phyloP scores from a whole-genome alignment of 208 protist genomes.

The Novymonas esmeraldas region DNA sequence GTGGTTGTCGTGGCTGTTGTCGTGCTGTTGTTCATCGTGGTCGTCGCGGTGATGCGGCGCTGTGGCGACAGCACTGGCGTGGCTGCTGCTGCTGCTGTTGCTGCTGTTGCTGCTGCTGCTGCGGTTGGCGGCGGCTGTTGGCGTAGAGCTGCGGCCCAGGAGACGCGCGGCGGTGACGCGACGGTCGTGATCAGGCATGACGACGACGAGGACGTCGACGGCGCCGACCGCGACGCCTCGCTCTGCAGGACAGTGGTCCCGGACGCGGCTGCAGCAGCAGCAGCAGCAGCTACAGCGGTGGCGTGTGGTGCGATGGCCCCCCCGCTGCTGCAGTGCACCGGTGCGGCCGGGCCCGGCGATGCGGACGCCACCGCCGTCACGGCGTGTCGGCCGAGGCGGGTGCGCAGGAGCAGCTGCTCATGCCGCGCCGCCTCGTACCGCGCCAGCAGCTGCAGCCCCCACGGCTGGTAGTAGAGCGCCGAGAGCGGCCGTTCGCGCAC shows the following conservation, averaged over 20 bases:
- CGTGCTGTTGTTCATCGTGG: conserved; percentile 24
- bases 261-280: no score
- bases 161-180: not conserved
- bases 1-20: conserved; percentile 5
- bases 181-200: not conserved
- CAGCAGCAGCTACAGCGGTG: no score
- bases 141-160: no score
- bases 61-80: not conserved
- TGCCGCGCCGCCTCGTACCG: conserved; percentile 29
- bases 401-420: conserved; percentile 13
- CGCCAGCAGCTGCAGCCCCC: conserved; percentile 29
- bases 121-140: no score
- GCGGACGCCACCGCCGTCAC: no score
- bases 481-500: conserved; percentile 38
- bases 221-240: not conserved
- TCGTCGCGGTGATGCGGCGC: conserved; percentile 7
- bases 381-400: no score
- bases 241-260: no score
- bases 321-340: not conserved
- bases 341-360: not conserved
- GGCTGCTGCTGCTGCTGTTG: conserved; percentile 3
- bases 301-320: no score
- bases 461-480: conserved; percentile 36
- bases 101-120: not conserved
- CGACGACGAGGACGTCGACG: not conserved